These are phyloP conservation scores for Debaryomyces castellii DNA, from an alignment of 805 yeast species.

Conservation along the genomic window DNA sequence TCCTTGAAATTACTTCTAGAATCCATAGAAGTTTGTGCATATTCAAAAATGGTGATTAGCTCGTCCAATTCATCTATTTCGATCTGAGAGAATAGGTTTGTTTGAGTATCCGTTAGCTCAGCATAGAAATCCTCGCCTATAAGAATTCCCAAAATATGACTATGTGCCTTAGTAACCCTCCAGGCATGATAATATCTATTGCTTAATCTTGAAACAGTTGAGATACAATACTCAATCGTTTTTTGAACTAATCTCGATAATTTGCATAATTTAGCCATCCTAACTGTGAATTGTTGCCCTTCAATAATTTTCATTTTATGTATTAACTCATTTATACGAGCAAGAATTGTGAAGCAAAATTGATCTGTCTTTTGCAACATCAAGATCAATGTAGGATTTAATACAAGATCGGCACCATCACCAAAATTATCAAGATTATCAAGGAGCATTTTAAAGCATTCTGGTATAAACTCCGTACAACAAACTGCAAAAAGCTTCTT, in stretches of 20 bases:
- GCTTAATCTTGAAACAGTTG: slow-evolving; percentile 44
- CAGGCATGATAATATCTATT: slow-evolving; percentile 64
- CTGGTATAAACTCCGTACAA: slow-evolving; percentile 30
- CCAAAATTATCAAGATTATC: slow-evolving; percentile 40
- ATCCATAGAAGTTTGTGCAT: neutral
- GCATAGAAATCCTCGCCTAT: slow-evolving; percentile 25
- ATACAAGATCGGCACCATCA: slow-evolving; percentile 35
- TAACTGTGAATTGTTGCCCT: slow-evolving; percentile 23
- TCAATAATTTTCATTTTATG: slow-evolving; percentile 15
- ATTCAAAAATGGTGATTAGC: neutral
- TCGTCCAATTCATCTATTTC: slow-evolving; percentile 1
- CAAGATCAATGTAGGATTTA: slow-evolving; percentile 38
- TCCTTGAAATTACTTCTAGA: neutral
- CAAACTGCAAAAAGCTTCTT: slow-evolving; percentile 25
- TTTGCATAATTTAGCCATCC: slow-evolving; percentile 21
- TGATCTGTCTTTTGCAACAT: slow-evolving; percentile 29
- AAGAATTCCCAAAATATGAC: slow-evolving; percentile 37
- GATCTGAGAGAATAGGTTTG: neutral
- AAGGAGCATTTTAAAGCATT: slow-evolving; percentile 27
- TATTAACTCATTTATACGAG: slow-evolving; percentile 23
- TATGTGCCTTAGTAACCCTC: slow-evolving; percentile 62
- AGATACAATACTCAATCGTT: slow-evolving; percentile 14
- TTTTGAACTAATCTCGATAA: slow-evolving; percentile 25
- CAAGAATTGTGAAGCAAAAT: slow-evolving; percentile 20
- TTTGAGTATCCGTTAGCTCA: neutral